Evolutionary conservation across 2,329 filamentous ascomycete genomes (phyloP).

Genomic region (Cladosporium sp.): DNA sequence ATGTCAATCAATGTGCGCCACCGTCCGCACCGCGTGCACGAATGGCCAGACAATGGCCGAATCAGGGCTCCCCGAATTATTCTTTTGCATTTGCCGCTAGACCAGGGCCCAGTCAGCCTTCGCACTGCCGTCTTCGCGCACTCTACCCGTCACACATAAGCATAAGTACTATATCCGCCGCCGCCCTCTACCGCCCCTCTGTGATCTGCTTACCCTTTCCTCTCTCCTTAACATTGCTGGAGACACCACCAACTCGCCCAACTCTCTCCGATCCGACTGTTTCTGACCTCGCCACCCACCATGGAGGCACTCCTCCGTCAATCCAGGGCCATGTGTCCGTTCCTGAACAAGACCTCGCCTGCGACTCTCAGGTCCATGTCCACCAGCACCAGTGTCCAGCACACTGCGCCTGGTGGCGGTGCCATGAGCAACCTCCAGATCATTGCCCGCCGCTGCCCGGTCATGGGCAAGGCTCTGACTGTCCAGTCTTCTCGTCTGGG

Average conservation of each 20-base stretch:
- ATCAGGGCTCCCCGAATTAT: slow-evolving; percentile 3
- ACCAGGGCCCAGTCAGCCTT: slow-evolving; percentile 9
- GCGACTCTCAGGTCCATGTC: slow-evolving; percentile 88
- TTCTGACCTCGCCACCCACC: slow-evolving; percentile 25
- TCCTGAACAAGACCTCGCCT: slow-evolving; percentile 91
- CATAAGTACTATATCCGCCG: slow-evolving; percentile 16
- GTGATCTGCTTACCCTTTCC: slow-evolving; percentile 6
- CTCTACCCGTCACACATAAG: slow-evolving; percentile 21
- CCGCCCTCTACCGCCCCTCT: slow-evolving; percentile 2
- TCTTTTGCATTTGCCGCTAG: slow-evolving; percentile 17
- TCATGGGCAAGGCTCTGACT: slow-evolving; percentile 97
- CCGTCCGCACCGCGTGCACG: not conserved
- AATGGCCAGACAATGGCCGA: not conserved
- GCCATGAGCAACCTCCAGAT: slow-evolving; percentile 97
- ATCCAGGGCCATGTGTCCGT: slow-evolving; percentile 95
- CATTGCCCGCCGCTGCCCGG: slow-evolving; percentile 89
- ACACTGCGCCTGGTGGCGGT: slow-evolving; percentile 76
- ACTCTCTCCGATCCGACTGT: not conserved
- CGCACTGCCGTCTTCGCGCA: slow-evolving; percentile 11
- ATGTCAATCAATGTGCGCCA: not conserved
- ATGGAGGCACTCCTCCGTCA: slow-evolving; percentile 97
- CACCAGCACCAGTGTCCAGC: slow-evolving; percentile 66
- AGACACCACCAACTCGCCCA: not conserved
- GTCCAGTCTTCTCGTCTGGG: slow-evolving; percentile 66
- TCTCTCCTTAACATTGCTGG: not conserved